phyloP scores from a whole-genome alignment of 306 rosid species.

The Citrullus amarus region DNA sequence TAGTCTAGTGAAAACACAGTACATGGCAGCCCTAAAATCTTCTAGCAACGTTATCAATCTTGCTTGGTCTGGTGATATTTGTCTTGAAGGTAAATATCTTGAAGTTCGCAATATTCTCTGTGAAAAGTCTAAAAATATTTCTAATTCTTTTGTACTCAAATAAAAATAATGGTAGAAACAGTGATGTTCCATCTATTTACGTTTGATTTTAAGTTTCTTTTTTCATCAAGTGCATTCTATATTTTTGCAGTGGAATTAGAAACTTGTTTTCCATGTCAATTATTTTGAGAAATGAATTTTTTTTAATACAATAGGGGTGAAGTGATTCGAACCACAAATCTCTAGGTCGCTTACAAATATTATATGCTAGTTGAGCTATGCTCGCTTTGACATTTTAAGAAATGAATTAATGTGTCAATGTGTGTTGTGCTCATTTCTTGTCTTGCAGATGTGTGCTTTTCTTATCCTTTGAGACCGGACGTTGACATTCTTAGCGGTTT shows the following conservation, averaged over 20 bases:
- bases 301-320: too few species aligned
- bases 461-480: constrained; percentile 86
- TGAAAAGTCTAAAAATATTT: background rate
- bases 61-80: constrained; percentile 76
- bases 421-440: constrained; percentile 8
- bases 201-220: background rate
- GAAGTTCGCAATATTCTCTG: background rate
- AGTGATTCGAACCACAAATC: too few species aligned
- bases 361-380: too few species aligned
- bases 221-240: background rate
- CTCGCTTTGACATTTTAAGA: background rate
- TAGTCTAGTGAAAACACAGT: constrained; percentile 35
- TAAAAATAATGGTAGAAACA: background rate
- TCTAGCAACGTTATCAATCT: constrained; percentile 45
- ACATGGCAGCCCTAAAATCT: constrained; percentile 79
- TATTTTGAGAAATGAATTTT: background rate
- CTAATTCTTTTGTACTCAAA: background rate
- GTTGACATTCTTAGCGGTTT: constrained; percentile 53
- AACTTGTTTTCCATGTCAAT: background rate
- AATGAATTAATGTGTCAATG: background rate
- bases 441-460: constrained; percentile 70
- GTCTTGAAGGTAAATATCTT: constrained; percentile 66
- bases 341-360: too few species aligned
- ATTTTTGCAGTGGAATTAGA: background rate
- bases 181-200: background rate